These are phyloP conservation scores for Cucurbita moschata DNA, from an alignment of 306 rosid species.

Conservation along the genomic window DNA sequence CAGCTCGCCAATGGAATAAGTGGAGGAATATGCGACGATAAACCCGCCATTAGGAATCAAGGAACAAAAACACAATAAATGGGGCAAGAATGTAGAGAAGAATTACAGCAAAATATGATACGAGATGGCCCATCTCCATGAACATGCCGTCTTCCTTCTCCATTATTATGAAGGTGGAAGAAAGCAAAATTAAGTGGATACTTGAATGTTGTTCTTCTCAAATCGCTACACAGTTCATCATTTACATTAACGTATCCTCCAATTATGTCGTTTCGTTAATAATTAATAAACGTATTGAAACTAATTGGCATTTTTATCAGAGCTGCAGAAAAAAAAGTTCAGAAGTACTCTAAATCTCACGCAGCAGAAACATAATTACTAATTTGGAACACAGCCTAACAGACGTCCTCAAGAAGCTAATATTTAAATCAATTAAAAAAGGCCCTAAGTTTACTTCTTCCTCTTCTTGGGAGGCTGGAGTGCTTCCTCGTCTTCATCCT, in stretches of 20 bases:
- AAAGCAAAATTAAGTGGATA: neutral
- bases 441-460: slow-evolving; percentile 39
- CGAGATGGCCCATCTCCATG: neutral
- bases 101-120: neutral
- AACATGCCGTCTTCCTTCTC: too few species aligned
- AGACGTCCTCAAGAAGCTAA: slow-evolving; percentile 4
- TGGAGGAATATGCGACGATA: slow-evolving; percentile 34
- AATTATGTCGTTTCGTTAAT: neutral
- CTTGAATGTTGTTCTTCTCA: neutral
- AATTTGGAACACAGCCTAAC: slow-evolving; percentile 11
- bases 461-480: slow-evolving; percentile 95
- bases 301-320: neutral
- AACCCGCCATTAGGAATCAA: slow-evolving; percentile 57
- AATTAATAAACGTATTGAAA: neutral
- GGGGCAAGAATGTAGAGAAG: neutral
- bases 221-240: neutral
- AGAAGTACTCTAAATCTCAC: neutral
- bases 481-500: slow-evolving; percentile 67
- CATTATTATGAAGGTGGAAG: too few species aligned
- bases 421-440: too few species aligned
- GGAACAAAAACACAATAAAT: neutral
- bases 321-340: neutral
- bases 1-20: too few species aligned
- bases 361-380: slow-evolving; percentile 5
- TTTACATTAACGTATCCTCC: neutral